Base-by-base conservation (phyloP, 2,329 filamentous ascomycete species). In the Colletotrichum nymphaeae region DNA sequence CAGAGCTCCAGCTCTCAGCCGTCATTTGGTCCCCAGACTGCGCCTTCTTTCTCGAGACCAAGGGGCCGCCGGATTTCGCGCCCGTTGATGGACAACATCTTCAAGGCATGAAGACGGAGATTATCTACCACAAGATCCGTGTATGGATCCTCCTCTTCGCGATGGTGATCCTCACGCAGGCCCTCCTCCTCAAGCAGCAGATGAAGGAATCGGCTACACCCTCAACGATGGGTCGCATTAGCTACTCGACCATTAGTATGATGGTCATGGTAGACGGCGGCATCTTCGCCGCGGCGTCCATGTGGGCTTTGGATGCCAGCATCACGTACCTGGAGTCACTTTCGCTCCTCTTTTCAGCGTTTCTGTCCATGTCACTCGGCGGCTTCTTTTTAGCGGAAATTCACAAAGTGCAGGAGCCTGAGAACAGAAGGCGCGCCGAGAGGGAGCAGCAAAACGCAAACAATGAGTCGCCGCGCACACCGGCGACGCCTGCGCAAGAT, bases 11-110 rank as follows among this genome's bases (percentile, higher is more conserved):
- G 69, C 89, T 93, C 84, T 92, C 91, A 1, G 85, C 89, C 6
- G 86, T 93, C 26, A 84, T 93, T 22, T 93, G 90, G 81, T 93
- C 92, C 12, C 92, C 92, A 1, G 92, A 93, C 79, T 93, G 92
- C 77, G 89, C 87, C 4, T 93, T 90, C 80, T 91, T 92, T 73
- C 83, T 93, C 42, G 90, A 92, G 77, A 89, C 89, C 16, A 91
- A 90, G 77, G 92, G 92, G 0, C 89, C 91, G 1, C 91, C 91
- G 0, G 82, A 84, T 16, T 91, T 86, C 72, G 78, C 88, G 0
- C 83, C 86, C 0, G 80, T 80, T 5, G 87, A 90, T 37, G 87
- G 86, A 1, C 82, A 87, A 9, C 91, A 93, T 77, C 83, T 93
- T 4, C 79, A 85, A 1, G 91, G 91, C 9, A 84, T 89, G 77